Base-by-base conservation (phyloP, 495 filamentous ascomycete genomes). In the Penicillium tannophilum region DNA sequence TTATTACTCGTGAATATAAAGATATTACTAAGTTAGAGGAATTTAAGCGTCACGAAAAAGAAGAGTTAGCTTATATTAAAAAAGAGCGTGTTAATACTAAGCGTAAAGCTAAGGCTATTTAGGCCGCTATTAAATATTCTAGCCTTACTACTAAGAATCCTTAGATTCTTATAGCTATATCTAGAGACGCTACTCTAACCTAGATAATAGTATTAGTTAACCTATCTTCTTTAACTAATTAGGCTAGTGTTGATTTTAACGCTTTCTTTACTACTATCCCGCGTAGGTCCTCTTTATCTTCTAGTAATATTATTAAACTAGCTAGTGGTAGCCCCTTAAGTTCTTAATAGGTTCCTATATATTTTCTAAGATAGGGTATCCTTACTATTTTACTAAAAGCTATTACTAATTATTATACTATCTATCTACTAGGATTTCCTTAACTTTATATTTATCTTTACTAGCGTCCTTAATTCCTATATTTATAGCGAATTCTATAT, bases 341-440 rank as follows among this genome's bases (percentile, higher is more conserved):
- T 62, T 62, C 43, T 54, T 17, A 23, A 62, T 62, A 62, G 33
- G 43, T 54, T 62, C 50, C 49, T 54, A 58, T 54, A 51, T 58
- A 62, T 62, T 48, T 52, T 61, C 30, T 39, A 45, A 61, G 45
- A 31, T 55, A 62, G 49, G 17, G 30, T 58, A 62, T 26, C 5
- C n/a, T 16, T 58, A 58, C 31, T 58, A 58, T 20, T 54, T 58
- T 30, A 62, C 7, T 8, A 62, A 8, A 23, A 54, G 54, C 3
- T 62, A 51, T 17, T 28, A 16, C 14, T 62, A 49, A 31, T 43
- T 43, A 43, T 47, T 62, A 50, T 41, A 10, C 10, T 52, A 20
- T 42, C 12, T 52, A 52, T 52, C 10, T 6, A 14, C 14, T 62
- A 62, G 33, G 20, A 62, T 58, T 39, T 45, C 6, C 14, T 62